Percentiles rank a stretch among this genome's conserved stretches.
phyloP scores from a whole-genome alignment of 1,139 yeast genomes.

The Candida sp. region DNA sequence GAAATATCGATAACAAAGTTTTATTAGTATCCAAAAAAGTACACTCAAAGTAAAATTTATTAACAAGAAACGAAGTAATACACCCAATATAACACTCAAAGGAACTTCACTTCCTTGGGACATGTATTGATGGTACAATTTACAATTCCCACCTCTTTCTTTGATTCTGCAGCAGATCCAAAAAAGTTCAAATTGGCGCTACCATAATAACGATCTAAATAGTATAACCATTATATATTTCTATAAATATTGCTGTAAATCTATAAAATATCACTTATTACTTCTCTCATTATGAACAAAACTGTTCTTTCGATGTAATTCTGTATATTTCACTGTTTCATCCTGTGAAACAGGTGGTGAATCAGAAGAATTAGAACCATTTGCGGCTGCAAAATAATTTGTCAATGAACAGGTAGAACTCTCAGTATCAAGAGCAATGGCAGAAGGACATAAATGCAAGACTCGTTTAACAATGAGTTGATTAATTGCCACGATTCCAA shows the following conservation, averaged over 20 bases:
- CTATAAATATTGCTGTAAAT: not conserved
- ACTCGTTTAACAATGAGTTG: conserved; percentile 13
- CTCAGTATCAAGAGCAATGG: conserved; percentile 12
- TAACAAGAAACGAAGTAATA: not conserved
- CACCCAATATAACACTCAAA: not conserved
- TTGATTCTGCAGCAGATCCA: not conserved
- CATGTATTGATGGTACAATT: not conserved
- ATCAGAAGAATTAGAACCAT: not conserved
- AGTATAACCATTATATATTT: too few species aligned
- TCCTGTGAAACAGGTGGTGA: not conserved
- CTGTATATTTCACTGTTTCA: conserved; percentile 6
- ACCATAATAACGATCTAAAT: too few species aligned
- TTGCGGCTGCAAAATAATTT: not conserved
- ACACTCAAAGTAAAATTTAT: not conserved
- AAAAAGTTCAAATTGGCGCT: not conserved
- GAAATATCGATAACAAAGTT: not conserved
- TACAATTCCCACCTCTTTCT: not conserved
- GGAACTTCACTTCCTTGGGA: not conserved
- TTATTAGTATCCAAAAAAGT: not conserved
- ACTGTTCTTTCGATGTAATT: conserved; percentile 16
- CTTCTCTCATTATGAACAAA: conserved; percentile 8
- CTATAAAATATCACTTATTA: not conserved
- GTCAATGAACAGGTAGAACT: conserved; percentile 12
- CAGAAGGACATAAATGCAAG: conserved; percentile 10
- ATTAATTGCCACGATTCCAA: conserved; percentile 6